Evolutionary conservation across 2,329 filamentous ascomycete species (phyloP), one percentile per base, ranked within the genome.

Genomic region (Claviceps lovelessii): DNA sequence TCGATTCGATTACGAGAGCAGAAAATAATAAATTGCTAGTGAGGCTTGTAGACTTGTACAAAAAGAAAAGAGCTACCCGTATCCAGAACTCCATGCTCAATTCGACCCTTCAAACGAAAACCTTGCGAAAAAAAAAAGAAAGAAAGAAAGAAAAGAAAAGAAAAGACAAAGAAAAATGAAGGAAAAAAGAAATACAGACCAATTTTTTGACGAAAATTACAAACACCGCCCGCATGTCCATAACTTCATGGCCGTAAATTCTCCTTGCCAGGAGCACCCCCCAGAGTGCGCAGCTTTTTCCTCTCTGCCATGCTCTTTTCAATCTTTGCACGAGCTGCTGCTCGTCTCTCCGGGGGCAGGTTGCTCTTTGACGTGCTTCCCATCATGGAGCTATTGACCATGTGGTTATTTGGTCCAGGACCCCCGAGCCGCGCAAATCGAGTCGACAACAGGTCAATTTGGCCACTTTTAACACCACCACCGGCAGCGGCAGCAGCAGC

Each of bases 281-380:
- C 39, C 39, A 63, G 64, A 50, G 64, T 64, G 51, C 66, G 64
- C 33, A 65, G 62, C 55, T 66, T 67, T 62, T 68, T 70, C 63
- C 76, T 76, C 63, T 79, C 73, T n/a, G 73, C 72, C 62, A 73
- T 75, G 61, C 76, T 73, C 64, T 74, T 71, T 64, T 80, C 74
- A 15, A 82, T 72, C 8, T 78, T 68, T 46, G 77, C 79, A 52
- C 79, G 69, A 11, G 77, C 79, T 1, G 78, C 78, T 7, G 76
- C 75, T 49, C 72, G 71, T 39, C 79, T 71, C 52, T 78, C 75
- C 4, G 76, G 73, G 9, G 78, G 71, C 13, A 81, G 61, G 2
- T 65, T 67, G 28, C 72, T 70, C 56, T 72, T 73, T 5, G 73
- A 70, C 5, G 68, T 65, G 52, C 73, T 74, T 28, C 63, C 68